phyloP scores from a whole-genome alignment of 441 rosid species.

The Populus hybrid region DNA sequence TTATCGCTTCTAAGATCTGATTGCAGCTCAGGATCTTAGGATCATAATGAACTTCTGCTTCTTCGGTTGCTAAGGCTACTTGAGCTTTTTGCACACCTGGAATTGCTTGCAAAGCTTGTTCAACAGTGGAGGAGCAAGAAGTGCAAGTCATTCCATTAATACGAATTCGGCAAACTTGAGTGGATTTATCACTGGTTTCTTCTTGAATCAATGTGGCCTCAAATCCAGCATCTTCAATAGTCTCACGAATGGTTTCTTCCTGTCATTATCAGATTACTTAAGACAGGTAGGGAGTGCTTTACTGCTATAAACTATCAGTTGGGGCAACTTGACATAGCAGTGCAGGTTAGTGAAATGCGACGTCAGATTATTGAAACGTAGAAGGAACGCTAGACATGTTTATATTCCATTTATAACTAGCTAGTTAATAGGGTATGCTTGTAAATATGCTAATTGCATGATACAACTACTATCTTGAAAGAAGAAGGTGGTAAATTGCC shows the following conservation, averaged over 20 bases:
- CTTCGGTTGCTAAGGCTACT: constrained; percentile 88
- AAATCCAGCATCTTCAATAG: constrained; percentile 80
- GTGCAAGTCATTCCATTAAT: constrained; percentile 89
- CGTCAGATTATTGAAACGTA: background rate
- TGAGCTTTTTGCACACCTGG: constrained; percentile 67
- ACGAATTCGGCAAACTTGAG: constrained; percentile 63
- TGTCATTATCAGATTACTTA: constrained; percentile 1
- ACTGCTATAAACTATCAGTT: background rate
- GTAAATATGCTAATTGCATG: background rate
- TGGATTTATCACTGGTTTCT: constrained; percentile 46
- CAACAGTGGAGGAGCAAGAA: constrained; percentile 71
- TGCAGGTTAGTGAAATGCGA: background rate
- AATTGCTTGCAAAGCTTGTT: constrained; percentile 56
- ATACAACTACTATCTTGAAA: background rate
- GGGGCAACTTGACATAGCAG: background rate
- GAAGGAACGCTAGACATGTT: background rate
- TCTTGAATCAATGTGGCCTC: constrained; percentile 57
- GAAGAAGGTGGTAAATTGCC: background rate
- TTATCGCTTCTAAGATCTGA: constrained; percentile 45
- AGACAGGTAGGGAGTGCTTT: background rate
- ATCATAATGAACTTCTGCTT: constrained; percentile 73
- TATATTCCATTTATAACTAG: background rate
- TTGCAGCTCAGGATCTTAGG: constrained; percentile 38
- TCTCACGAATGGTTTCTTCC: constrained; percentile 73
- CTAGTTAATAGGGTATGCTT: background rate